These are phyloP conservation scores for Neofusicoccum kwambonambiense DNA, from an alignment of 2,329 filamentous ascomycete species.

Conservation along the genomic window DNA sequence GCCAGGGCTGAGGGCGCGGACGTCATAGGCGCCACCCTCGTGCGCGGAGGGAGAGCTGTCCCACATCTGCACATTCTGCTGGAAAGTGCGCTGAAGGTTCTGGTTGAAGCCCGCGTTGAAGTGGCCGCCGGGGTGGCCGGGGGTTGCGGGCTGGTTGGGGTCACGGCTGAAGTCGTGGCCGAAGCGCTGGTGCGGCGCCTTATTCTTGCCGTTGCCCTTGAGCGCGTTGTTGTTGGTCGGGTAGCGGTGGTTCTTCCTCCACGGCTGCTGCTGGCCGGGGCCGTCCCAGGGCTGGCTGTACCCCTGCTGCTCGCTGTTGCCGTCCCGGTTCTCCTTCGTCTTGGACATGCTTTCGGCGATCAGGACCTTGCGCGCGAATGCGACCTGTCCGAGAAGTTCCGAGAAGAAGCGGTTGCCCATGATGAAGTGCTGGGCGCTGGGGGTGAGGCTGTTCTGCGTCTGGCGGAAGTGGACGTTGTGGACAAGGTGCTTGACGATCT, in stretches of 20 bases:
- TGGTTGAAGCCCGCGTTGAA: too few species aligned
- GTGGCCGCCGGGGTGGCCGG: too few species aligned
- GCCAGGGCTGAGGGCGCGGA: background rate
- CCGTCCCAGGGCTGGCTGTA: background rate
- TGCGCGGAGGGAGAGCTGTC: background rate
- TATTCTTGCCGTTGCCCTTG: background rate
- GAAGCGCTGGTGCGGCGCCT: too few species aligned
- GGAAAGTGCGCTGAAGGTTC: too few species aligned
- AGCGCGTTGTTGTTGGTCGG: background rate
- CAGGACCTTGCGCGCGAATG: background rate
- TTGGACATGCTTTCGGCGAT: background rate
- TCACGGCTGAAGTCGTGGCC: too few species aligned
- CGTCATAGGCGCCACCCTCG: background rate
- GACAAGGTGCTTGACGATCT: background rate
- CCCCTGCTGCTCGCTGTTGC: background rate
- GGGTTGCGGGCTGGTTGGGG: too few species aligned
- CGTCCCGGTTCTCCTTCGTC: background rate
- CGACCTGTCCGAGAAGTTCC: background rate
- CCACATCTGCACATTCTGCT: background rate
- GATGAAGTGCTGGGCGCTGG: background rate
- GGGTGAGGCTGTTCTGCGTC: background rate
- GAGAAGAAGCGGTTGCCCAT: background rate
- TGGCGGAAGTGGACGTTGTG: background rate
- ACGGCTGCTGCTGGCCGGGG: background rate
- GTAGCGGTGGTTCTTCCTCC: background rate